These are phyloP conservation scores for Hyphopichia fennica DNA, from an alignment of 1,139 yeast genomes.

Conservation along the genomic window DNA sequence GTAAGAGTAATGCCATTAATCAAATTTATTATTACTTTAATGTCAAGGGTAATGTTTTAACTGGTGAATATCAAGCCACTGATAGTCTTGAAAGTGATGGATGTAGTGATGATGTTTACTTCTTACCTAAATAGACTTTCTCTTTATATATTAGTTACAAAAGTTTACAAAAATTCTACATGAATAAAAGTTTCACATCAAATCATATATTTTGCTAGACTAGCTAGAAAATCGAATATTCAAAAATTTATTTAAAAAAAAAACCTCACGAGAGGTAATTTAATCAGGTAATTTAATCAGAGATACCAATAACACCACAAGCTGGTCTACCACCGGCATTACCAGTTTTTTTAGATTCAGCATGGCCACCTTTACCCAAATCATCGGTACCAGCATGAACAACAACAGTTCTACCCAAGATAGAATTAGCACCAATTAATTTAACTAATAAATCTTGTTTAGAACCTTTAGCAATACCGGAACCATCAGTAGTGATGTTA, in stretches of 20 bases:
- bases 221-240: too few relatives aligned
- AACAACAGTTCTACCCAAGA: constrained; percentile 94
- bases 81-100: constrained; percentile 23
- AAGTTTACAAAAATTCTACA: not conserved
- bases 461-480: constrained; percentile 88
- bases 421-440: constrained; percentile 80
- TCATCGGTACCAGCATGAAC: constrained; percentile 95
- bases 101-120: constrained; percentile 34
- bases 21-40: constrained; percentile 43
- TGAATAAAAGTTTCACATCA: not conserved
- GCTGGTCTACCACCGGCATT: constrained; percentile 99
- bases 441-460: constrained; percentile 75
- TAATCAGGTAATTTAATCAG: constrained; percentile 29
- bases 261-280: too few relatives aligned
- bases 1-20: constrained; percentile 32
- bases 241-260: too few relatives aligned
- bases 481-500: constrained; percentile 81
- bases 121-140: constrained; percentile 27
- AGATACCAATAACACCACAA: constrained; percentile 95
- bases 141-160: not conserved
- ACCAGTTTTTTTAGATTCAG: constrained; percentile 95
- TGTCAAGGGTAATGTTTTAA: constrained; percentile 35
- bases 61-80: constrained; percentile 33
- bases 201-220: not conserved
- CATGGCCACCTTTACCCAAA: constrained; percentile 93